These are phyloP conservation scores for Grigorovia humatica DNA, from an alignment of 805 yeast genomes.

Conservation along the genomic window DNA sequence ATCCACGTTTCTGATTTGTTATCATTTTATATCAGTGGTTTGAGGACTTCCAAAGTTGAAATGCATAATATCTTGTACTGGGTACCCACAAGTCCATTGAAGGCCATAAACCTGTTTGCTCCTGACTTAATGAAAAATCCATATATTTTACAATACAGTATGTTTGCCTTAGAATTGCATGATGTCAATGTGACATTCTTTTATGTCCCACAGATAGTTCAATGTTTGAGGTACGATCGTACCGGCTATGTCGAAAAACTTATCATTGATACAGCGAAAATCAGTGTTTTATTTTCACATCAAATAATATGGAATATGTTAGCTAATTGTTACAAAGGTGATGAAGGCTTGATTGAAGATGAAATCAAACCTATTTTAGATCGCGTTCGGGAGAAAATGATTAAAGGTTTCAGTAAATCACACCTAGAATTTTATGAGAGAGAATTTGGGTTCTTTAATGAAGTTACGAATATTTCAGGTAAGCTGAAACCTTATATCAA, in stretches of 20 bases:
- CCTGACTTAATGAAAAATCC: constrained; percentile 64
- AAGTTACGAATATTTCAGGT: constrained; percentile 89
- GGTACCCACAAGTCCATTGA: constrained; percentile 71
- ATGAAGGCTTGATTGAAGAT: constrained; percentile 74
- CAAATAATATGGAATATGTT: constrained; percentile 97
- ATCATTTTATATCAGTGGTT: constrained; percentile 9
- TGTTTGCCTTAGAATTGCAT: constrained; percentile 80
- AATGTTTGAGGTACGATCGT: constrained; percentile 70
- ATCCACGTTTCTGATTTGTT: constrained; percentile 19
- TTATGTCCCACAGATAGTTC: constrained; percentile 97
- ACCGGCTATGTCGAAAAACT: constrained; percentile 81
- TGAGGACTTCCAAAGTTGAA: constrained; percentile 4
- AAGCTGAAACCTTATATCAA: constrained; percentile 90
- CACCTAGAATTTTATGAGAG: constrained; percentile 63
- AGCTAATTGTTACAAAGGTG: constrained; percentile 87
- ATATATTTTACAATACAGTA: constrained; percentile 69
- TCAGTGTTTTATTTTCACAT: constrained; percentile 86
- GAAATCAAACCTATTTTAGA: constrained; percentile 75
- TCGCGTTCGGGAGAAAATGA: constrained; percentile 55
- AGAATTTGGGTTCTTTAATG: constrained; percentile 83
- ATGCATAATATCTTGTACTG: constrained; percentile 45
- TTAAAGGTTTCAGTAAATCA: constrained; percentile 43
- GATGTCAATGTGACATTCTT: constrained; percentile 85
- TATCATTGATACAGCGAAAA: constrained; percentile 84
- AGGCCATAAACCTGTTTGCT: constrained; percentile 71